Evolutionary conservation across 768 basidiomycete species (phyloP).

Genomic region (Amanita phalloides): DNA sequence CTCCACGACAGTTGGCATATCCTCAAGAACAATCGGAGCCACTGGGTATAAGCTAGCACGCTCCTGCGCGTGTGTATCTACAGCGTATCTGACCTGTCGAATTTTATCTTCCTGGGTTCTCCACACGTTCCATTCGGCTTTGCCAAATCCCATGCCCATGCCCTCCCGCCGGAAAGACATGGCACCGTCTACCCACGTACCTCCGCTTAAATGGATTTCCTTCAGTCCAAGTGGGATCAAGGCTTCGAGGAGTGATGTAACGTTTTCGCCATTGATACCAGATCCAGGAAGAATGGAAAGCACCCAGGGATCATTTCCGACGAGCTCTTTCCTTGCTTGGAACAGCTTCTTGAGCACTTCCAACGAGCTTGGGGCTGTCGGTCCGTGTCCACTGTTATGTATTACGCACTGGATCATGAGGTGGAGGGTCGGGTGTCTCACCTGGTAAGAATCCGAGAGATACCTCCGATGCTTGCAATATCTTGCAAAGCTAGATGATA

Average conservation of each 20-base stretch:
- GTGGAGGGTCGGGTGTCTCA: constrained; percentile 13
- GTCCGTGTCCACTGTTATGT: constrained; percentile 39
- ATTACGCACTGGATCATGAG: background rate
- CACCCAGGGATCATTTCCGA: constrained; percentile 26
- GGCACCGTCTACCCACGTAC: constrained; percentile 43
- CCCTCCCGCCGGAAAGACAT: constrained; percentile 42
- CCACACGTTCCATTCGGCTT: constrained; percentile 63
- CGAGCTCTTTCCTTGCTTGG: constrained; percentile 21
- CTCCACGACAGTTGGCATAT: background rate
- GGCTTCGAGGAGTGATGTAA: constrained; percentile 33
- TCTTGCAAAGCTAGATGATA: constrained; percentile 28
- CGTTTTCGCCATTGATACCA: constrained; percentile 53
- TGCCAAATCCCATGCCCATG: constrained; percentile 59
- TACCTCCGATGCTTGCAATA: constrained; percentile 45
- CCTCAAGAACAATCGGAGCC: background rate
- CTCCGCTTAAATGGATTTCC: constrained; percentile 73
- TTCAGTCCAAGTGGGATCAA: constrained; percentile 46
- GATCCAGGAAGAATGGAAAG: constrained; percentile 62
- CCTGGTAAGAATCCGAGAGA: constrained; percentile 79
- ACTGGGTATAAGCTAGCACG: constrained; percentile 7
- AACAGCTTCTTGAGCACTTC: constrained; percentile 29
- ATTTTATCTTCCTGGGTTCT: constrained; percentile 43
- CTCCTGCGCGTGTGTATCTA: constrained; percentile 25
- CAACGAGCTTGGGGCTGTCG: constrained; percentile 30
- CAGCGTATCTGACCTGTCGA: constrained; percentile 36